These are phyloP conservation scores for Didymella segeticola DNA, from an alignment of 2,329 filamentous ascomycete genomes.

Conservation along the genomic window DNA sequence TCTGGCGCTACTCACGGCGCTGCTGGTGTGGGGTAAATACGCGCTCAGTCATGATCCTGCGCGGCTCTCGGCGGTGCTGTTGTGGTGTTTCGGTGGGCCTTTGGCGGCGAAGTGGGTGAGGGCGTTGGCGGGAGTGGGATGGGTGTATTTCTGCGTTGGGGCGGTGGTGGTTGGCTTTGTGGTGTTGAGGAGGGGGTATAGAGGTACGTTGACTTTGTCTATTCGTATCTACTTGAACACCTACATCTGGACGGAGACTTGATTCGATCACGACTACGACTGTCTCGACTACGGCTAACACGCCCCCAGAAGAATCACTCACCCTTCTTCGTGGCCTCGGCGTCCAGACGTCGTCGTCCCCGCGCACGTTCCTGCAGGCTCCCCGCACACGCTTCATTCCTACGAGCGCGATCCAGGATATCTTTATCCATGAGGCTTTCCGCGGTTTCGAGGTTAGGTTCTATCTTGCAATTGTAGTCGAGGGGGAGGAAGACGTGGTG, in stretches of 20 bases:
- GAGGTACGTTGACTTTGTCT: constrained; percentile 54
- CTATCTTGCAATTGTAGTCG: constrained; percentile 88
- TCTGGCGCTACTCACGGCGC: constrained; percentile 51
- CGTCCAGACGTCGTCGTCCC: constrained; percentile 82
- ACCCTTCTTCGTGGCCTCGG: constrained; percentile 88
- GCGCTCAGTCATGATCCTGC: constrained; percentile 12
- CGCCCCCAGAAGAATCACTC: constrained; percentile 75
- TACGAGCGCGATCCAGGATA: constrained; percentile 88
- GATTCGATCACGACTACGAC: neutral
- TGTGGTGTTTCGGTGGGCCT: constrained; percentile 11
- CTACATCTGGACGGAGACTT: neutral
- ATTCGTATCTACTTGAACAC: neutral
- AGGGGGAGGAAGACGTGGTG: constrained; percentile 84
- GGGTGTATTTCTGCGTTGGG: constrained; percentile 50
- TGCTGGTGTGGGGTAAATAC: constrained; percentile 44
- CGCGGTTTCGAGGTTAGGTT: constrained; percentile 88
- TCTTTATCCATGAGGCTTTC: constrained; percentile 95
- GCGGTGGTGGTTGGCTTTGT: constrained; percentile 52
- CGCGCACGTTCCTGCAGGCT: constrained; percentile 69
- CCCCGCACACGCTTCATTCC: constrained; percentile 80
- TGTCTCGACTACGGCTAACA: neutral
- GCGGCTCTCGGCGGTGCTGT: constrained; percentile 2
- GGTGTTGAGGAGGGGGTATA: constrained; percentile 58
- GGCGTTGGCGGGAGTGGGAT: constrained; percentile 50
- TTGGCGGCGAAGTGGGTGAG: constrained; percentile 36